A percentile compares a stretch with the other conserved stretches of the same genome.
Conservation (phyloP, 148 eudicot species). For the Chenopodium berlandieri region DNA sequence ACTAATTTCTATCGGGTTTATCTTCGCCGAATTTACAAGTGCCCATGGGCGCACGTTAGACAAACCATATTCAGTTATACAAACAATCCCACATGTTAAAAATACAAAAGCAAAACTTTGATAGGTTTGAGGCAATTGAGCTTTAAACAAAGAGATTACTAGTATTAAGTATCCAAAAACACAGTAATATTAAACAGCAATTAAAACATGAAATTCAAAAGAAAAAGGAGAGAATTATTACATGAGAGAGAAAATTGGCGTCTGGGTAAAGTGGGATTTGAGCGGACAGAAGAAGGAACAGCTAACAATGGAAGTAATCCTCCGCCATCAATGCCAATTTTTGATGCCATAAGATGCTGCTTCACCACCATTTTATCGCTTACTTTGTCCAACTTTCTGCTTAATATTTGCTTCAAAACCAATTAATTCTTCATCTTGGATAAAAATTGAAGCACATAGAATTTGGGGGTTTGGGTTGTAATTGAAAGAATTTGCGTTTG, state of each 20-base stretch:
- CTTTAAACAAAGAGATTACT: too few species aligned
- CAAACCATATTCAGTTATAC: too few species aligned
- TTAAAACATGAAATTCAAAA: background rate
- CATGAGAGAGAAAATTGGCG: slow-evolving; percentile 21
- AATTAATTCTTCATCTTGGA: background rate
- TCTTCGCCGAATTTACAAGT: too few species aligned
- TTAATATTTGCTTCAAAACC: background rate
- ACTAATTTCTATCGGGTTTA: too few species aligned
- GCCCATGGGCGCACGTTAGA: too few species aligned
- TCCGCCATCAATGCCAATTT: background rate
- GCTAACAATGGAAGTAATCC: slow-evolving; percentile 27
- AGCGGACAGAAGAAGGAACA: slow-evolving; percentile 10
- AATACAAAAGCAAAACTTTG: too few species aligned
- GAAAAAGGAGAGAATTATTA: slow-evolving; percentile 10
- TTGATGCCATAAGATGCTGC: background rate
- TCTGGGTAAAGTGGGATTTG: slow-evolving; percentile 16
- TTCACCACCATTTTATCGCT: slow-evolving; percentile 9
- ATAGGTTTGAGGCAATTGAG: too few species aligned
- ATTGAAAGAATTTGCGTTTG: too few species aligned
- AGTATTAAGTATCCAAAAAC: background rate
- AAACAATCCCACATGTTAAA: too few species aligned
- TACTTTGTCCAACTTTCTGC: background rate
- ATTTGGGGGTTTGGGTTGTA: background rate
- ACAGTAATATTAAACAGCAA: background rate
- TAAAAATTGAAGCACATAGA: background rate